Evolutionary conservation across 495 filamentous ascomycete species (phyloP).

Genomic region (Cladorrhinum samala): DNA sequence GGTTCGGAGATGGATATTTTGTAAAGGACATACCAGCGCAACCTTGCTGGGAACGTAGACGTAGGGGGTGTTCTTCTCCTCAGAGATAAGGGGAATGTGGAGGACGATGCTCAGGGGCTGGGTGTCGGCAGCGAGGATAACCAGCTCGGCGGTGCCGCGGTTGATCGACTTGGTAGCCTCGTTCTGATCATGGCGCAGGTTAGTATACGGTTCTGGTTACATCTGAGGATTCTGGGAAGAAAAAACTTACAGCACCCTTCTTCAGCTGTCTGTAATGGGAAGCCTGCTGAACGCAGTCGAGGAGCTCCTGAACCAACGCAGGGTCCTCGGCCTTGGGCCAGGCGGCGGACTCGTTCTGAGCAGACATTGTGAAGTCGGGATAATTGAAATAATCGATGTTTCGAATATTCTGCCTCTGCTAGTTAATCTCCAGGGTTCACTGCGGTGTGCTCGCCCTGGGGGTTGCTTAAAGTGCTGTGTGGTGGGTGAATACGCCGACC

Average conservation of each 20-base stretch:
- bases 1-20: neutral
- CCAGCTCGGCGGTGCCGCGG: constrained; percentile 80
- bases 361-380: constrained; percentile 35
- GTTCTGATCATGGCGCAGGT: constrained; percentile 19
- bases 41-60: constrained; percentile 48
- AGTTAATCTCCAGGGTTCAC: constrained; percentile 26
- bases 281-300: constrained; percentile 85
- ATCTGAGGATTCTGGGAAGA: neutral
- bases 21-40: constrained; percentile 3
- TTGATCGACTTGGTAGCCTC: constrained; percentile 80
- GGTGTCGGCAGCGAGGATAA: constrained; percentile 84
- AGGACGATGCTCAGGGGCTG: constrained; percentile 83
- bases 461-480: constrained; percentile 7
- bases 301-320: constrained; percentile 67
- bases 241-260: constrained; percentile 57
- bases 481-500: constrained; percentile 6
- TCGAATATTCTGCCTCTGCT: neutral
- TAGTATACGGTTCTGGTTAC: neutral
- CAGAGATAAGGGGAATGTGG: constrained; percentile 68
- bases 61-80: constrained; percentile 66
- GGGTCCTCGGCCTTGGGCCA: constrained; percentile 82
- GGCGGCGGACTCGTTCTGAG: constrained; percentile 51
- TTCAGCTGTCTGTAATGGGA: constrained; percentile 79
- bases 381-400: neutral
- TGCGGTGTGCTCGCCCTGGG: constrained; percentile 28